Conservation (phyloP, 768 basidiomycete species). For the Astraeus odoratus region DNA sequence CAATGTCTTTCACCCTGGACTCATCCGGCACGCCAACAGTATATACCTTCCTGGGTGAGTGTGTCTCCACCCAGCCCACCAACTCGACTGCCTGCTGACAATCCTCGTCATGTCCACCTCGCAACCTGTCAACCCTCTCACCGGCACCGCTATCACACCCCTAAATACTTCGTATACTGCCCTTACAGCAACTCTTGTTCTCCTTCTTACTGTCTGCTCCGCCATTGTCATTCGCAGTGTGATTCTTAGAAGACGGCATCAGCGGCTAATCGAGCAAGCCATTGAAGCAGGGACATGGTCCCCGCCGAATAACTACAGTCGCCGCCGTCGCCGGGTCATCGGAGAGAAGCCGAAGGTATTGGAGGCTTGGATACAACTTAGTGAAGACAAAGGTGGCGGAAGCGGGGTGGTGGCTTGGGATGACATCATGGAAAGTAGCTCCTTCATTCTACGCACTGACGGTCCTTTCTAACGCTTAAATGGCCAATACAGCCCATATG, state of each 20-base stretch:
- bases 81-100: conserved; percentile 1
- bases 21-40: conserved; percentile 13
- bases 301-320: conserved; percentile 20
- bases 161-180: conserved; percentile 32
- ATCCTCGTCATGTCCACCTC: conserved; percentile 14
- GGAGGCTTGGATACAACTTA: conserved; percentile 19
- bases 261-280: conserved; percentile 52
- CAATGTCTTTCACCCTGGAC: background rate
- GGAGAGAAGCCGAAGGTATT: conserved; percentile 27
- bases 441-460: background rate
- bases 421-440: conserved; percentile 19
- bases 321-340: conserved; percentile 19
- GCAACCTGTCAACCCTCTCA: background rate
- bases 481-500: conserved; percentile 17
- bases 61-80: background rate
- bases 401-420: conserved; percentile 21
- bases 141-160: conserved; percentile 3
- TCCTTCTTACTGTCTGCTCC: conserved; percentile 59
- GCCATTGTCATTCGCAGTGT: conserved; percentile 63
- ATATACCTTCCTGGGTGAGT: conserved; percentile 28
- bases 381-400: conserved; percentile 4
- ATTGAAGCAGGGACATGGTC: conserved; percentile 60
- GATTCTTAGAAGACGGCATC: conserved; percentile 54
- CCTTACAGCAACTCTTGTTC: conserved; percentile 55
- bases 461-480: background rate